Conservation (phyloP, 495 filamentous ascomycete genomes). For the Tetracladium marchalianum region DNA sequence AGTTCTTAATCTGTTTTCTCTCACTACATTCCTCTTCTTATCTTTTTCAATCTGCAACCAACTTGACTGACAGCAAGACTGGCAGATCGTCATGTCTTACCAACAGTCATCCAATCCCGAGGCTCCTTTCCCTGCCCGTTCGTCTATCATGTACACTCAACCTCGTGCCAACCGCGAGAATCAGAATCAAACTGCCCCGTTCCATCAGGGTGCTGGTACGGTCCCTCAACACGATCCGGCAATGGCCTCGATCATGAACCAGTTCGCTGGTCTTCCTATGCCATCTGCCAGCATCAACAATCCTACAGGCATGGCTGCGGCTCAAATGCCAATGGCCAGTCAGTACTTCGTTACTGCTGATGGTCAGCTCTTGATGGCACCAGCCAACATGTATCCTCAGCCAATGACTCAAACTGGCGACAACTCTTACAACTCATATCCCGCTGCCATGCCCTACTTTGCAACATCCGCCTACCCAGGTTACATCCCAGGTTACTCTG, state of each 20-base stretch:
- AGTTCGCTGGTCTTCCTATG: slow-evolving; percentile 30
- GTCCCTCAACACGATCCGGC: slow-evolving; percentile 7
- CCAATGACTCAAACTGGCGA: slow-evolving; percentile 9
- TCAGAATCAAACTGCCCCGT: slow-evolving; percentile 11
- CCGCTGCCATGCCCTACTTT: slow-evolving; percentile 13
- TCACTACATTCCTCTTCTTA: slow-evolving; percentile 10
- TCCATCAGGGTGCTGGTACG: slow-evolving; percentile 1
- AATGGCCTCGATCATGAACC: slow-evolving; percentile 23
- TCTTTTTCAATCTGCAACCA: slow-evolving; percentile 27
- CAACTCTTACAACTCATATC: slow-evolving; percentile 17
- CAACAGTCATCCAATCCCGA: slow-evolving; percentile 17
- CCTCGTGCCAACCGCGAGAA: slow-evolving; percentile 12
- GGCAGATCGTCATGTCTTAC: slow-evolving; percentile 22
- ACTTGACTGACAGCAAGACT: slow-evolving; percentile 39
- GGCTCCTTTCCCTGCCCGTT: slow-evolving; percentile 6
- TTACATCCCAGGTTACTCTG: slow-evolving; percentile 26
- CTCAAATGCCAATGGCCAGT: slow-evolving; percentile 15
- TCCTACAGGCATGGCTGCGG: slow-evolving; percentile 15
- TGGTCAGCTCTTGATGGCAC: slow-evolving; percentile 26
- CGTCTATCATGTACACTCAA: slow-evolving; percentile 18
- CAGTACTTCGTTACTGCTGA: slow-evolving; percentile 26
- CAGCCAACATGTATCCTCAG: slow-evolving; percentile 20
- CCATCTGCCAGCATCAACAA: slow-evolving; percentile 23
- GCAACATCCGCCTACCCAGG: slow-evolving; percentile 24
- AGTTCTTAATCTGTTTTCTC: not conserved